phyloP scores from a whole-genome alignment of 2,329 filamentous ascomycete species.

The Pseudogymnoascus sp. region DNA sequence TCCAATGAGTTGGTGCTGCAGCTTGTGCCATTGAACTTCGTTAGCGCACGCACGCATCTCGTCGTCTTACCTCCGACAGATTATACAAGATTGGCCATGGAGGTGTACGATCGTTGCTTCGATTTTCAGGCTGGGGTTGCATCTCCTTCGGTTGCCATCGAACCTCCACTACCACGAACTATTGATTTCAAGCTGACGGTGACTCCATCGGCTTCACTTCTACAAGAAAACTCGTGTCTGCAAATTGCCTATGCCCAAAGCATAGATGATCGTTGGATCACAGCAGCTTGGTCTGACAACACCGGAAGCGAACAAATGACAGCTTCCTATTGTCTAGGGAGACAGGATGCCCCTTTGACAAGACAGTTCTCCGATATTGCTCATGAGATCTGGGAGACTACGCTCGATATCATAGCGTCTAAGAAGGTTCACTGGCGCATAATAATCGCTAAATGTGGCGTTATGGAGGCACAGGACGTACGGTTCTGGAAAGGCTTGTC shows the following conservation, averaged over 20 bases:
- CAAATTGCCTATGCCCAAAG: constrained; percentile 75
- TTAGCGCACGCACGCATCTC: constrained; percentile 57
- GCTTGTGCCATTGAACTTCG: constrained; percentile 60
- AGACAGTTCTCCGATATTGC: constrained; percentile 56
- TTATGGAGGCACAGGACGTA: constrained; percentile 60
- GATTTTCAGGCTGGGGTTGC: constrained; percentile 49
- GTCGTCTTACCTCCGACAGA: constrained; percentile 55
- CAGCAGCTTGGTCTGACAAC: constrained; percentile 74
- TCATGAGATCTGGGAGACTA: constrained; percentile 71
- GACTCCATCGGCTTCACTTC: constrained; percentile 62
- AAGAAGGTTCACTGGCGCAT: constrained; percentile 72
- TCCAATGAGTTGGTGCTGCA: constrained; percentile 68
- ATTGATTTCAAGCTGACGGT: constrained; percentile 69
- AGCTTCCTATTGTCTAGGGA: constrained; percentile 63
- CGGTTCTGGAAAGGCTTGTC: constrained; percentile 51
- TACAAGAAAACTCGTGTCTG: constrained; percentile 72
- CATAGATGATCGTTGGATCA: constrained; percentile 69
- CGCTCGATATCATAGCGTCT: constrained; percentile 61
- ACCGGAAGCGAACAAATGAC: constrained; percentile 66
- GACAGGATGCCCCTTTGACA: constrained; percentile 46
- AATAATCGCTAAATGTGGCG: constrained; percentile 63
- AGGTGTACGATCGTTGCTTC: constrained; percentile 71
- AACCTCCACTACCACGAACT: constrained; percentile 59
- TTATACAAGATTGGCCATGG: constrained; percentile 58
- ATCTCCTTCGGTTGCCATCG: constrained; percentile 65